Conservation (phyloP, 2,329 filamentous ascomycete genomes). For the Claviceps paspali region DNA sequence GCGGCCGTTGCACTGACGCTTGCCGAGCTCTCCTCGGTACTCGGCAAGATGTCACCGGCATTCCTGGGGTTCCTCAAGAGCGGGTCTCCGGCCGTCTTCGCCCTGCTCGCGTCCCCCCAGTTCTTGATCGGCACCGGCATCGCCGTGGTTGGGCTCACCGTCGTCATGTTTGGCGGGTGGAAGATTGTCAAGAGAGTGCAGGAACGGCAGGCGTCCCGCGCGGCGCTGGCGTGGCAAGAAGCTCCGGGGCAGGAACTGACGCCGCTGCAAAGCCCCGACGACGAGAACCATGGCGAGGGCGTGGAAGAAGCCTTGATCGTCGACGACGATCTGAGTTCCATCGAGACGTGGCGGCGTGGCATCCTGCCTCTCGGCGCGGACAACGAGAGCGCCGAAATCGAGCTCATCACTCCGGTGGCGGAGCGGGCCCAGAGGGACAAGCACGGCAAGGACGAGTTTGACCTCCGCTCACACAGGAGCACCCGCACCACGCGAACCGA, state of each 20-base stretch:
- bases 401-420: constrained; percentile 42
- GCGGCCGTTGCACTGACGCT: constrained; percentile 87
- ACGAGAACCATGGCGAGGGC: constrained; percentile 14
- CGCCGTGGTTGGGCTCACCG: constrained; percentile 80
- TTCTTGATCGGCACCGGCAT: constrained; percentile 88
- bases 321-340: constrained; percentile 41
- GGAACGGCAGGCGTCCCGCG: constrained; percentile 21
- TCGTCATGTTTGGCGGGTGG: constrained; percentile 91
- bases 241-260: constrained; percentile 11
- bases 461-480: constrained; percentile 22
- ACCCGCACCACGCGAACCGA: constrained; percentile 16
- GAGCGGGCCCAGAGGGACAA: constrained; percentile 27
- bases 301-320: constrained; percentile 42
- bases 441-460: constrained; percentile 21
- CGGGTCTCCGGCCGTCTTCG: constrained; percentile 73
- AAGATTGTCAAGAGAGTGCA: constrained; percentile 87
- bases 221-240: constrained; percentile 15
- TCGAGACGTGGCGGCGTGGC: constrained; percentile 44
- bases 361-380: constrained; percentile 30
- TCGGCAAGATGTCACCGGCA: constrained; percentile 70
- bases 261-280: constrained; percentile 14
- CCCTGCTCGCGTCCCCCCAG: constrained; percentile 74
- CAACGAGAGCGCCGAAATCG: constrained; percentile 33
- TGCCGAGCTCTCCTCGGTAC: constrained; percentile 73
- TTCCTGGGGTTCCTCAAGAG: constrained; percentile 63